Base-by-base conservation (phyloP, 225 moss, liverwort and hornwort species). In the Thuidium tamariscinum region DNA sequence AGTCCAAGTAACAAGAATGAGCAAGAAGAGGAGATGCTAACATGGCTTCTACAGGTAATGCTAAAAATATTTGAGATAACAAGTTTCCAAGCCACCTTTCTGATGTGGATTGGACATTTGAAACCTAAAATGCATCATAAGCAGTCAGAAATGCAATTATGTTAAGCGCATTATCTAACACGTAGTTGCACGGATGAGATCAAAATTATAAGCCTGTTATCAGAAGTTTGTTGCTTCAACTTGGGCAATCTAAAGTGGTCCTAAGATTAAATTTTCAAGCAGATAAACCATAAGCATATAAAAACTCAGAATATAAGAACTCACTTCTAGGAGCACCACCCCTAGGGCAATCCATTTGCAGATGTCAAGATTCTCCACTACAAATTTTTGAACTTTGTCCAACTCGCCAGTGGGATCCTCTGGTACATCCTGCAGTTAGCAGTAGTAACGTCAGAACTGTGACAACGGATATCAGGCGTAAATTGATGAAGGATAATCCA, bases 271-370 rank as follows among this genome's bases (percentile, higher is more conserved):
- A 29, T 11, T 20, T 51, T 75, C 16, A 32, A 71, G 54, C 80
- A 75, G 71, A 69, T 32, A 7, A 55, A 79, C 25, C 54, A 68
- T 17, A 55, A 26, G 49, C 19, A 42, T 32, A 30, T 15, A 18
- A 32, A 77, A 25, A 44, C 11, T 29, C 23, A 30, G 54, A 65
- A 56, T 60, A 64, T 20, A 61, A 54, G 57, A 23, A 80, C 94
- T 88, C 84, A 96, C 96, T 92, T 96, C 96, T n/a, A 96, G 64
- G 49, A 95, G 86, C 77, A 97, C 92, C 74, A 99, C 92, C 23
- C 91, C 95, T 55, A 99, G 84, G 22, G 94, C 88, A 75, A 94
- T 81, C 99, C 97, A 99, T 92, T 96, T 99, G 93, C 96, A 96
- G 39, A 99, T 95, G 51, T 96, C 90, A 10, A 93, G 93, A 87